phyloP scores from a whole-genome alignment of 371 early-diverging fungal species.

The Mortierella sp. region DNA sequence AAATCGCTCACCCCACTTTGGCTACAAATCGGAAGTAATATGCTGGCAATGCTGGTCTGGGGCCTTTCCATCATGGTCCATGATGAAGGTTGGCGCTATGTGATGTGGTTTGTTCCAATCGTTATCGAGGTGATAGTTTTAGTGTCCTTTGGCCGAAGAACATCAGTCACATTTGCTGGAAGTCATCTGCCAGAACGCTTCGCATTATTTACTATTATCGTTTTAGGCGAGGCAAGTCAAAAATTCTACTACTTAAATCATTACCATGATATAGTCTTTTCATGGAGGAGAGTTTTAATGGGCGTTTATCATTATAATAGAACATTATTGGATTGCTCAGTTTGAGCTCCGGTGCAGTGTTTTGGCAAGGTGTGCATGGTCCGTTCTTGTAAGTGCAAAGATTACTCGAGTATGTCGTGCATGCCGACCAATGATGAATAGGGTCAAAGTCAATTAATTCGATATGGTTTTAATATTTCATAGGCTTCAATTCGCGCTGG shows the following conservation, averaged over 20 bases:
- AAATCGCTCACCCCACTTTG: conserved; percentile 37
- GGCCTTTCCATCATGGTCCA: conserved; percentile 61
- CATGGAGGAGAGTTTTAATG: not conserved
- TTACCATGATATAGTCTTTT: not conserved
- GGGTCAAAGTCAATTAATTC: not conserved
- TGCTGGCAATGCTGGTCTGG: conserved; percentile 65
- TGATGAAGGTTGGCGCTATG: conserved; percentile 55
- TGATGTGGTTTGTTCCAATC: conserved; percentile 67
- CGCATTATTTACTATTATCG: conserved; percentile 68
- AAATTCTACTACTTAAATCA: not conserved
- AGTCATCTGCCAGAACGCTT: conserved; percentile 71
- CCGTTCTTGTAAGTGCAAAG: conserved; percentile 23
- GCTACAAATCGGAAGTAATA: conserved; percentile 53
- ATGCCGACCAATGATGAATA: not conserved
- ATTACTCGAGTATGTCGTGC: not conserved
- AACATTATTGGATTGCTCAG: conserved; percentile 42
- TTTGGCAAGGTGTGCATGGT: conserved; percentile 24
- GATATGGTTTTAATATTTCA: not conserved
- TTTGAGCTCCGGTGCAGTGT: conserved; percentile 30
- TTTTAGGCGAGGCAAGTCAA: conserved; percentile 57
- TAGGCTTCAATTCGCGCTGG: conserved; percentile 29
- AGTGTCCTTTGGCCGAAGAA: conserved; percentile 59
- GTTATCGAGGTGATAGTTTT: conserved; percentile 61
- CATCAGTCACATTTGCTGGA: conserved; percentile 67
- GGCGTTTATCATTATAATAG: conserved; percentile 1